Evolutionary conservation across 2,329 filamentous ascomycete species (phyloP), one percentile per base, ranked within the genome.

Genomic region (Aspergillus felis): DNA sequence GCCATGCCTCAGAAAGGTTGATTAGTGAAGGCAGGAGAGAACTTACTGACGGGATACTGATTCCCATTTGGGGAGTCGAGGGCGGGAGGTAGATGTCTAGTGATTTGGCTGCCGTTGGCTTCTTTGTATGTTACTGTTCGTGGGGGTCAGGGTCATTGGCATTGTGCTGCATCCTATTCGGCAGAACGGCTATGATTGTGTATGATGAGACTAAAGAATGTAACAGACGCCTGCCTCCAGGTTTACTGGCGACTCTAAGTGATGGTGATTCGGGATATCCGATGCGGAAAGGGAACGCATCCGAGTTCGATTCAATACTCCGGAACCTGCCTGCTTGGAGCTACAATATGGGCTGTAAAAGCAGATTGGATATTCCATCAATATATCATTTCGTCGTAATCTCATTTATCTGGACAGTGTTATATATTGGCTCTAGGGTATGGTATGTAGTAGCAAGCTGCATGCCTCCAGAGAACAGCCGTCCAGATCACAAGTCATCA

Each of bases 31-130:
- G 32, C 48, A 20, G 29, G 38, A 17, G 17, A 25, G 27, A 14
- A 66, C 62, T 38, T 58, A 71, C 67, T 55, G 46, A 69, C 59
- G 8, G 68, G 66, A 29, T 64, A 62, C 22, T 22, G 22, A 22
- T 51, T 44, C 17, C 10, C 57, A 12, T 44, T 44, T 9, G 20
- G 12, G 41, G 8, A 9, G 35, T 24, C 38, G 49, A 2, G 58
- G 38, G 2, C 4, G 67, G 67, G 41, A 70, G 59, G 54, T 71
- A 70, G 48, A 71, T 55, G 44, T 69, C 68, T 22, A 66, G 62
- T 66, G 42, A 71, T 68, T 48, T 62, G 57, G 38, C 60, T 66
- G 20, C 58, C 53, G 38, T 62, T 55, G 46, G 57, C 49, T 58
- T 66, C 57, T 50, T 70, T 70, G 53, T 68, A 70, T 28, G 57